A percentile compares a stretch with the other conserved stretches of the same genome.
phyloP scores from a whole-genome alignment of 169 alveolate genomes.

The Plasmodium relictum region DNA sequence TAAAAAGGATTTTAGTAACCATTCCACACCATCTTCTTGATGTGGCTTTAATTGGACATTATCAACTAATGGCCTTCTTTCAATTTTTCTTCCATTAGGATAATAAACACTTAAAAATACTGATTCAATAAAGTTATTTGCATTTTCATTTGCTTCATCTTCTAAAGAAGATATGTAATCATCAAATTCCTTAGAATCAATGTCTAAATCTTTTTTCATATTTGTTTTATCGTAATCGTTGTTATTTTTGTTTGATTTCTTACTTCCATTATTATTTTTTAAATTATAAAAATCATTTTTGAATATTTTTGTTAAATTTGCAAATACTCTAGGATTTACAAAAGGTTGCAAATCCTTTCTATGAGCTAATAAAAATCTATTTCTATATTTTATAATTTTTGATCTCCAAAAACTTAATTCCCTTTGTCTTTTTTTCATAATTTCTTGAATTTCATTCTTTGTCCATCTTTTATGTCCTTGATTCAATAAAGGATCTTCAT shows the following conservation, averaged over 20 bases:
- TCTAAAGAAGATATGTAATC: conserved; percentile 80
- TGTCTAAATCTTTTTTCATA: conserved; percentile 44
- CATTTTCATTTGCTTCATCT: conserved; percentile 85
- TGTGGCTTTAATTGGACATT: conserved; percentile 91
- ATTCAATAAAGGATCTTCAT: conserved; percentile 91
- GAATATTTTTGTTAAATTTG: conserved; percentile 82
- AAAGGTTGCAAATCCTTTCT: conserved; percentile 88
- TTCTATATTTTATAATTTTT: conserved; percentile 86
- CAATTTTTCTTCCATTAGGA: conserved; percentile 86
- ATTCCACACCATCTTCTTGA: conserved; percentile 93
- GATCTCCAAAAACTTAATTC: conserved; percentile 86
- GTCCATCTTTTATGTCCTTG: conserved; percentile 93
- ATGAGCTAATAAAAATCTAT: conserved; percentile 88
- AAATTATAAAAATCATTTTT: conserved; percentile 64
- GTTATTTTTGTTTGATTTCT: conserved; percentile 1
- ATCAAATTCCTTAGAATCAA: conserved; percentile 78
- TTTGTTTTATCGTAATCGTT: conserved; percentile 1
- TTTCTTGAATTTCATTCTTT: conserved; percentile 87
- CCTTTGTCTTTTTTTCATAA: conserved; percentile 87
- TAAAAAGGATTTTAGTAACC: conserved; percentile 90
- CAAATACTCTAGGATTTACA: conserved; percentile 86
- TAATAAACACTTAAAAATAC: conserved; percentile 82
- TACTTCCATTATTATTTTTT: conserved; percentile 6
- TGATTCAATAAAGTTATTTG: conserved; percentile 83
- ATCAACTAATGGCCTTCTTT: conserved; percentile 86